Base-by-base conservation (phyloP, 1,139 yeast genomes). In the Lodderomyces oxycetoniae region DNA sequence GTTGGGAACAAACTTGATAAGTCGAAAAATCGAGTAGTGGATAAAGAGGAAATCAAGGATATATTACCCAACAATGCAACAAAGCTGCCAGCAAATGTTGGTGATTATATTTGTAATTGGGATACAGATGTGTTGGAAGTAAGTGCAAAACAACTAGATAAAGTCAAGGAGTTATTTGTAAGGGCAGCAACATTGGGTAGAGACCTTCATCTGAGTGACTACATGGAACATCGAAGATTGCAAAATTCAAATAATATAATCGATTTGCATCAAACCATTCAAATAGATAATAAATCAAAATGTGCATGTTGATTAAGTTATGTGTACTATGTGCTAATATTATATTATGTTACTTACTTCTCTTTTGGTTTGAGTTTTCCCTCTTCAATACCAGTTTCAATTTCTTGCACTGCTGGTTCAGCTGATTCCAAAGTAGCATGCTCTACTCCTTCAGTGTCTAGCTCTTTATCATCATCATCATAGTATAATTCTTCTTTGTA, bases 401-500 rank as follows among this genome's bases (percentile, higher is more conserved):
- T 30, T 34, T 43, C 42, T 28, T 41, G 46, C 14, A 41, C 34
- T 8, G 46, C 42, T 19, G 43, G 42, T 22, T 42, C 42, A 22
- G 44, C 36, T 17, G 29, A 27, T 28, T 44, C 42, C 17, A 38
- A 36, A 17, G 34, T 45, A 25, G 33, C 41, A 21, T 35, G 40
- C 26, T 36, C 45, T 17, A 41, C 45, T 13, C 26, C 42, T 20
- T 41, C 47, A 14, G 39, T 39, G 12, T 26, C 33, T 11, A 30
- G 24, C 21, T 44, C 47, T 33, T 40, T 42, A 32, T 71, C 77
- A 28, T 74, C 91, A 28, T 74, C 91, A 41, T 81, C 93, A 35
- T 80, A 91, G 56, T 83, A 77, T 48, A 89, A 71, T 60, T 88
- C 95, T 53, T 89, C 97, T 45, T 89, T 85, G 61, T 93, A 93